Evolutionary conservation across 192 early-diverging fungal species (phyloP), one percentile per base, ranked within the genome.

Genomic region (Globomyces pollinis-pini): DNA sequence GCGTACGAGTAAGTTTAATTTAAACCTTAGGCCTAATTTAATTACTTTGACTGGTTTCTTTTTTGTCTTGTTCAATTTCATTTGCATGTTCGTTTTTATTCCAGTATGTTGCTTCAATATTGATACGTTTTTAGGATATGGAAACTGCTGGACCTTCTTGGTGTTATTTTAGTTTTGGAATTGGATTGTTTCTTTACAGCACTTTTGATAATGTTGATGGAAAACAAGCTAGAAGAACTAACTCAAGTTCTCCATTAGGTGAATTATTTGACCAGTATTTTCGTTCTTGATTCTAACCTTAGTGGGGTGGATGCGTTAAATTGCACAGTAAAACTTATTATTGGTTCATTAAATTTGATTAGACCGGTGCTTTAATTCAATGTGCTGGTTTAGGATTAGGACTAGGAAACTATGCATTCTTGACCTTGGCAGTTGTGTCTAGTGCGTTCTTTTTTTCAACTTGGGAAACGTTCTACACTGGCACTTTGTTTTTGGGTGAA

Each of bases 131-230:
- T n/a, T n/a, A n/a, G n/a, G n/a, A 86, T 58, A 69, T 93, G 62
- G 60, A 64, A 13, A 80, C 83, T 23, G 66, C 76, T 8, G 86
- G 84, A 50, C 91, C 91, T 18, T 59, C 72, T 41, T 96, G 91
- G 91, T 83, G 86, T 21, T 91, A 93, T 66, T 82, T 74, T 74
- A 75, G 77, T 8, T 90, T 86, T 55, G 83, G 78, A 41, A 57
- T 85, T 34, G 90, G 91, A 23, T 67, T 96, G 13, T 96, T 88
- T 68, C 71, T 88, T 13, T 96, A 96, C 68, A 88, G 88, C 63
- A 88, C 86, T 21, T 77, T 93, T 50, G 93, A 96, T 65, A 90
- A 90, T 26, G 89, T 96, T 67, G 94, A 96, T 61, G 94, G 94
- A 20, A 94, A 94, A 70, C 94, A 96, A 68, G 94, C 94, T 18